Conservation (phyloP, 352 stramenopile genomes). For the Phytophthora sp. region DNA sequence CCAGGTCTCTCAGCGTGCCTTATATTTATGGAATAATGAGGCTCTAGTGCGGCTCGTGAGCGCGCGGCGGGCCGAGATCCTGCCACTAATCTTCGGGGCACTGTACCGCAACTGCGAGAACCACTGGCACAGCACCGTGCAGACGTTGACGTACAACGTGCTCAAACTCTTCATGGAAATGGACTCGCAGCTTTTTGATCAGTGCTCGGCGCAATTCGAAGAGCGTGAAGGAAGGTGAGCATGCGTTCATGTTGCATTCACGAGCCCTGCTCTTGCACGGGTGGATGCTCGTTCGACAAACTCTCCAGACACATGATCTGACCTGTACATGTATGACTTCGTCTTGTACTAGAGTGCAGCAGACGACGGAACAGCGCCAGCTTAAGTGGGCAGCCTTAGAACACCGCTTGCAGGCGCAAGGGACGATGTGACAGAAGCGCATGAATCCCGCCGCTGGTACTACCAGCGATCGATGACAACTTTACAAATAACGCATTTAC, state of each 20-base stretch:
- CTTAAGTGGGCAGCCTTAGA: conserved; percentile 60
- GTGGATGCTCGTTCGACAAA: conserved; percentile 17
- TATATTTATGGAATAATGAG: conserved; percentile 99
- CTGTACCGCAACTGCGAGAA: conserved; percentile 89
- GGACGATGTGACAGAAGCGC: conserved; percentile 30
- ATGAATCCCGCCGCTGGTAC: conserved; percentile 7
- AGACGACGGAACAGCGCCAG: conserved; percentile 56
- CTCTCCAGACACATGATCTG: conserved; percentile 3
- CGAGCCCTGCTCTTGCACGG: conserved; percentile 20
- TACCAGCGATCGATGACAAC: conserved; percentile 18
- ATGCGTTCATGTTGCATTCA: background rate
- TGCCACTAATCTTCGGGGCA: conserved; percentile 96
- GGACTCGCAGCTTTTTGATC: conserved; percentile 90
- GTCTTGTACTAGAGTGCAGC: conserved; percentile 25
- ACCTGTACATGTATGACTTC: conserved; percentile 2
- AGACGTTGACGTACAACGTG: conserved; percentile 89
- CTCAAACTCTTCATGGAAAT: conserved; percentile 87
- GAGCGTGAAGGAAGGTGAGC: conserved; percentile 64
- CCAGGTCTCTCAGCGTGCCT: conserved; percentile 95
- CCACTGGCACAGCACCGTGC: conserved; percentile 96
- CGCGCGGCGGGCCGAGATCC: conserved; percentile 90
- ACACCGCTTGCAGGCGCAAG: conserved; percentile 48
- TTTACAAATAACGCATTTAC: conserved; percentile 28
- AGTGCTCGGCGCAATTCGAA: conserved; percentile 65
- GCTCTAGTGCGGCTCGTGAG: conserved; percentile 96